A percentile compares a stretch with the other conserved stretches of the same genome.
Evolutionary conservation across 2,329 filamentous ascomycete species (phyloP).

Genomic region (Macrophomina phaseolina): DNA sequence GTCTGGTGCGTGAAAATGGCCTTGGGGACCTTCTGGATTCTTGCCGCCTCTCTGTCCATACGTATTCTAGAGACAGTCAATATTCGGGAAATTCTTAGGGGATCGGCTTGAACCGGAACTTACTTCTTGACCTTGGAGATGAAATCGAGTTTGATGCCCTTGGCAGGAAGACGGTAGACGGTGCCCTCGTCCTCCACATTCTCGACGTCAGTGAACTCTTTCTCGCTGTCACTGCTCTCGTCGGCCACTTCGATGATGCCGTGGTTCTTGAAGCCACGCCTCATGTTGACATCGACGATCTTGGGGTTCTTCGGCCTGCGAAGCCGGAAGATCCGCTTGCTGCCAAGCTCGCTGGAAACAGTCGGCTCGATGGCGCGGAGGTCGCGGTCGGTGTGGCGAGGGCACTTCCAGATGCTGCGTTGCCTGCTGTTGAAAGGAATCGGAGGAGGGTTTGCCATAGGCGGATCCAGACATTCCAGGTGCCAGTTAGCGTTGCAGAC

Average conservation of each 20-base stretch:
- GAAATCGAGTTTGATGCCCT: slow-evolving; percentile 61
- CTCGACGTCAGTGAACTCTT: slow-evolving; percentile 52
- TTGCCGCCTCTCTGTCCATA: slow-evolving; percentile 21
- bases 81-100: background rate
- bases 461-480: slow-evolving; percentile 87
- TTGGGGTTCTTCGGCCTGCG: slow-evolving; percentile 57
- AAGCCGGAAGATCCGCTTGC: slow-evolving; percentile 37
- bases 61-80: slow-evolving; percentile 2
- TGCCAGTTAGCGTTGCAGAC: slow-evolving; percentile 85
- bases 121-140: slow-evolving; percentile 64
- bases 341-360: slow-evolving; percentile 33
- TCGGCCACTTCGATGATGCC: slow-evolving; percentile 55
- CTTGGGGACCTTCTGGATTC: slow-evolving; percentile 33
- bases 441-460: slow-evolving; percentile 77
- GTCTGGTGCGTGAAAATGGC: slow-evolving; percentile 19
- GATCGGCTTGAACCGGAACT: slow-evolving; percentile 20
- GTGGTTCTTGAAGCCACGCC: slow-evolving; percentile 66
- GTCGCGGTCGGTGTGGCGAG: slow-evolving; percentile 81
- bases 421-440: slow-evolving; percentile 56
- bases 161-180: slow-evolving; percentile 52
- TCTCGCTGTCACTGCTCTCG: slow-evolving; percentile 49
- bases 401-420: slow-evolving; percentile 82
- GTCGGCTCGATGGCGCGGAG: slow-evolving; percentile 59
- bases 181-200: slow-evolving; percentile 45
- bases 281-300: slow-evolving; percentile 54